Evolutionary conservation across 2,329 filamentous ascomycete species (phyloP), one percentile per base, ranked within the genome.

Genomic region (Fusarium coffeatum): DNA sequence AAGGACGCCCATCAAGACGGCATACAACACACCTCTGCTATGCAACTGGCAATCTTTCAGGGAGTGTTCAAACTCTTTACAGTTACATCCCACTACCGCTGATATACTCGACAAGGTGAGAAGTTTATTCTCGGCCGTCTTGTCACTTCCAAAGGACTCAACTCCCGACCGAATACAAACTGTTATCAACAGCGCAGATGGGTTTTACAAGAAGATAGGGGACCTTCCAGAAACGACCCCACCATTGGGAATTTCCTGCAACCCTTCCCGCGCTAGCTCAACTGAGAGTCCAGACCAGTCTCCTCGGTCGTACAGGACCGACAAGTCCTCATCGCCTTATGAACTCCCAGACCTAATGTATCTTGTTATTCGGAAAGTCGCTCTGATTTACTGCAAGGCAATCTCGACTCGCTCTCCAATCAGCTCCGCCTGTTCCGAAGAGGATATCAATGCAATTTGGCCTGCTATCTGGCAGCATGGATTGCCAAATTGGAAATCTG

Each of bases 91-190:
- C 2, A 77, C 78, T 53, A 84, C 83, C 2, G 84, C 85, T 7
- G 78, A 81, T 16, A 84, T 88, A 54, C 80, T 88, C 5, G 86
- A 88, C 56, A 82, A 85, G 50, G 82, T 86, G 75, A 81, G 85
- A 7, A 81, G 82, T 23, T 76, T 88, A 2, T 77, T 86, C n/a
- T 73, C 78, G 12, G 74, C 80, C 5, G 80, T 86, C 0, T 66
- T 85, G 8, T 74, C 78, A 1, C 74, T 85, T n/a, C 80, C 83
- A 0, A 61, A 71, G 3, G 47, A 76, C 1, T 72, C 83, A 5
- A 77, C 79, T 0, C 32, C 68, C 0, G 79, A 80, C 25, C 78
- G 84, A 30, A 71, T 83, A 5, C 73, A 80, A 16, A 80, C 80
- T 47, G 76, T 87, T 3, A 73, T 76, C 27, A 76, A 76, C 1